A percentile compares a stretch with the other conserved stretches of the same genome.
Conservation (phyloP, 805 yeast genomes). For the Wickerhamomyces mucosus region DNA sequence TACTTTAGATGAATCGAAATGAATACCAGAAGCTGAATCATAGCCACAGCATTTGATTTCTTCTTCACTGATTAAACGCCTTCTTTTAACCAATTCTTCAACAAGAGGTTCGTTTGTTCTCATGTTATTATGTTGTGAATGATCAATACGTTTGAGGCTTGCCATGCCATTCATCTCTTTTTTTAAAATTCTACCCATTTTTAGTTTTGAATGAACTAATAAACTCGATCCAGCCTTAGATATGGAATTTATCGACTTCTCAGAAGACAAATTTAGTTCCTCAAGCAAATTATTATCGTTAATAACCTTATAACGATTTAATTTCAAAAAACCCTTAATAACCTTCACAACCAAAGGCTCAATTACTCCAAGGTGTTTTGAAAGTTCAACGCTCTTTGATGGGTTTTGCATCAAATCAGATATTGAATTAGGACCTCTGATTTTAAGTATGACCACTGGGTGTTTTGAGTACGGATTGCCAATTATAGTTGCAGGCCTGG, state of each 20-base stretch:
- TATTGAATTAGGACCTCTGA: slow-evolving; percentile 18
- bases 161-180: slow-evolving; percentile 8
- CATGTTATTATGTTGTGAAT: not conserved
- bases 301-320: slow-evolving; percentile 14
- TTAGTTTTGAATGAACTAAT: slow-evolving; percentile 3
- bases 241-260: too few relatives aligned
- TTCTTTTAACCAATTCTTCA: slow-evolving; percentile 4
- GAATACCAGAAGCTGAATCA: not conserved
- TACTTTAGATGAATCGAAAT: not conserved
- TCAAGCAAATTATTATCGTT: not conserved
- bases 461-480: slow-evolving; percentile 25
- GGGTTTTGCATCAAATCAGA: slow-evolving; percentile 35
- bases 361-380: slow-evolving; percentile 20
- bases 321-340: slow-evolving; percentile 20
- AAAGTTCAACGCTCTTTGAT: slow-evolving; percentile 21
- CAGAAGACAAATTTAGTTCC: too few relatives aligned
- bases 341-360: slow-evolving; percentile 24
- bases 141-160: not conserved
- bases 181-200: slow-evolving; percentile 7
- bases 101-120: not conserved
- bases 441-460: slow-evolving; percentile 30
- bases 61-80: slow-evolving; percentile 2
- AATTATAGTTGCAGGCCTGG: slow-evolving; percentile 17
- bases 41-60: not conserved
- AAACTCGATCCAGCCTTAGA: not conserved